These are phyloP conservation scores for Moesziomyces sp. DNA, from an alignment of 1,284 basidiomycete genomes.

Conservation along the genomic window DNA sequence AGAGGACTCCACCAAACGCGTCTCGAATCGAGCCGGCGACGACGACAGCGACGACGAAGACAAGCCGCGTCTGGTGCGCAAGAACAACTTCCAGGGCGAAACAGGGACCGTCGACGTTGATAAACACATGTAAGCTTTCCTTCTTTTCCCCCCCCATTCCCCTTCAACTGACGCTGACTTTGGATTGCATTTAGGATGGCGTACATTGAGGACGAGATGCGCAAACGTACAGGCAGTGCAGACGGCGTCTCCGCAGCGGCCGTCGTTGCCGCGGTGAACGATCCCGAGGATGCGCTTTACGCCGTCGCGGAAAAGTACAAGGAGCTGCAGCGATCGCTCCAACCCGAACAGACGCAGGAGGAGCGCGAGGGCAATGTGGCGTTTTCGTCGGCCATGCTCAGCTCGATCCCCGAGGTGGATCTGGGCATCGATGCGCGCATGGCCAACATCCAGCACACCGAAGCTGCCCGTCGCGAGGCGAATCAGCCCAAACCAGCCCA, in stretches of 20 bases:
- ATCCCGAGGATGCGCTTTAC: constrained; percentile 85
- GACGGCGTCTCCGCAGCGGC: not conserved
- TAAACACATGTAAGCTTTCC: constrained; percentile 85
- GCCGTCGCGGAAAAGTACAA: constrained; percentile 77
- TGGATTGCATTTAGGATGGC: constrained; percentile 79
- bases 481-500: constrained; percentile 71
- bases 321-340: constrained; percentile 66
- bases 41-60: constrained; percentile 43
- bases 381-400: constrained; percentile 91
- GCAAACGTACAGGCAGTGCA: constrained; percentile 71
- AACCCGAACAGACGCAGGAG: constrained; percentile 71
- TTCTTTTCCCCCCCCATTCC: not conserved
- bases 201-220: constrained; percentile 93
- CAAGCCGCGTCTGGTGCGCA: constrained; percentile 73
- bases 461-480: constrained; percentile 88
- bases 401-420: constrained; percentile 93
- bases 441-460: constrained; percentile 95
- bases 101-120: constrained; percentile 95
- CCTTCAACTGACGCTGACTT: not conserved
- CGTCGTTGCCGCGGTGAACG: constrained; percentile 57
- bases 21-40: not conserved
- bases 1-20: not conserved
- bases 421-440: constrained; percentile 93
- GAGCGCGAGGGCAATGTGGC: constrained; percentile 90
- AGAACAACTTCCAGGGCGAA: constrained; percentile 95